Evolutionary conservation across 148 eudicot species (phyloP), one percentile per base, ranked within the genome.

Genomic region (Pouteria glomerata): DNA sequence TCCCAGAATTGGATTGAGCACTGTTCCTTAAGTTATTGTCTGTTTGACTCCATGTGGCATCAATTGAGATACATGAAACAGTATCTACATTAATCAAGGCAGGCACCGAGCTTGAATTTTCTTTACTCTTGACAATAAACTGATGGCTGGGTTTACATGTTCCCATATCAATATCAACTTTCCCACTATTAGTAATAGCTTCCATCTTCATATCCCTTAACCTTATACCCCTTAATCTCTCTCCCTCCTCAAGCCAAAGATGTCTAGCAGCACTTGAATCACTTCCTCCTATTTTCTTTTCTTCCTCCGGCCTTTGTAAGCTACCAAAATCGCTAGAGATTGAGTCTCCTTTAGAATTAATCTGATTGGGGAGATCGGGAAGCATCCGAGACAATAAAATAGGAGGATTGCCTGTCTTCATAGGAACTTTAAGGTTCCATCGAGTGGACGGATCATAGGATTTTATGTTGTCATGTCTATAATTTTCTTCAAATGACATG

Each of bases 401-500:
- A 34, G 74, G 66, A 45, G 53, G 23, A 14, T 73, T 27, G 13
- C 69, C 56, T 73, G 34, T 66, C 66, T 70, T 44, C 60, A 58
- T 51, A 37, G 10, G 3, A 45, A 73, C 73, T 23, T 24, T 37
- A 70, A 53, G 68, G 57, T 51, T 68, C 70, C 66, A 31, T 26
- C 63, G 24, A 71, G 75, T 56, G 2, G 66, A 68, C 52, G 19
- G 74, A 70, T 52, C 34, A 70, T 39, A 12, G 71, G 31, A 8
- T 42, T 63, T 63, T 63, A 51, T 74, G 73, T 74, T 74, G 72
- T 69, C 15, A 41, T 39, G 18, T 30, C 63, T 76, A 34, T 37
- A 53, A 26, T 71, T 60, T 41, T 72, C 80, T 66, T 67, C 59
- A 67, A 27, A 56, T 75, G 78, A 76, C 65, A 53, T 72, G 31